These are phyloP conservation scores for Sugiyamaella smithiae DNA, from an alignment of 805 yeast genomes.

Conservation along the genomic window DNA sequence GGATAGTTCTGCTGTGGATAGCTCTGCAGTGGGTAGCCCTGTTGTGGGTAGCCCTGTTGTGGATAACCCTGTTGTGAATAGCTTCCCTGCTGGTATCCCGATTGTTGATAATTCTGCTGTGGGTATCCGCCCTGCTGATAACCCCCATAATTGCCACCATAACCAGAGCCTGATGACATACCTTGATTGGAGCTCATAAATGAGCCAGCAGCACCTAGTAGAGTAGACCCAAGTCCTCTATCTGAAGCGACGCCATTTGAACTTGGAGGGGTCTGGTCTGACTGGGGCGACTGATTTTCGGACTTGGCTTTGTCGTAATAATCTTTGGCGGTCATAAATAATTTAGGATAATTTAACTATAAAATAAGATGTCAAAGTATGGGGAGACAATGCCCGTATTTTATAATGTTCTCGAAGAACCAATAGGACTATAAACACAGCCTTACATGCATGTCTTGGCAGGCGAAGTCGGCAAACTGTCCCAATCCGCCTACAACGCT, in stretches of 20 bases:
- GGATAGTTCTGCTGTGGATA: not conserved
- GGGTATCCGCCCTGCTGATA: not conserved
- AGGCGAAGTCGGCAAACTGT: too few species aligned
- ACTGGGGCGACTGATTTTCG: not conserved
- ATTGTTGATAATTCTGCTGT: not conserved
- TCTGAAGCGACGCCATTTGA: not conserved
- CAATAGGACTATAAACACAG: too few species aligned
- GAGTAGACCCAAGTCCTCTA: slow-evolving; percentile 1
- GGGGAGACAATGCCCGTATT: too few species aligned
- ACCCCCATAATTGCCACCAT: not conserved
- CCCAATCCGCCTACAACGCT: too few species aligned
- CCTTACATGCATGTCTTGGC: too few species aligned
- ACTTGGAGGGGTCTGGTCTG: too few species aligned
- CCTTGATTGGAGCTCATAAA: not conserved
- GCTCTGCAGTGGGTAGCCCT: not conserved
- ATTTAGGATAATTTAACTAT: too few species aligned
- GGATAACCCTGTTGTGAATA: not conserved
- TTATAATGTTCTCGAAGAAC: too few species aligned
- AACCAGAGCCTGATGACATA: not conserved
- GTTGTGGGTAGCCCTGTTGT: not conserved
- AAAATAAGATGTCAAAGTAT: too few species aligned
- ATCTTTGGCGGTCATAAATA: not conserved
- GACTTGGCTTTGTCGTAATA: not conserved
- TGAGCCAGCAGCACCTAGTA: not conserved
- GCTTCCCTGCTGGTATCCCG: not conserved